A percentile compares a stretch with the other conserved stretches of the same genome.
These are phyloP conservation scores for Dothideomycetes sp. DNA, from an alignment of 2,329 filamentous ascomycete species.

Conservation along the genomic window DNA sequence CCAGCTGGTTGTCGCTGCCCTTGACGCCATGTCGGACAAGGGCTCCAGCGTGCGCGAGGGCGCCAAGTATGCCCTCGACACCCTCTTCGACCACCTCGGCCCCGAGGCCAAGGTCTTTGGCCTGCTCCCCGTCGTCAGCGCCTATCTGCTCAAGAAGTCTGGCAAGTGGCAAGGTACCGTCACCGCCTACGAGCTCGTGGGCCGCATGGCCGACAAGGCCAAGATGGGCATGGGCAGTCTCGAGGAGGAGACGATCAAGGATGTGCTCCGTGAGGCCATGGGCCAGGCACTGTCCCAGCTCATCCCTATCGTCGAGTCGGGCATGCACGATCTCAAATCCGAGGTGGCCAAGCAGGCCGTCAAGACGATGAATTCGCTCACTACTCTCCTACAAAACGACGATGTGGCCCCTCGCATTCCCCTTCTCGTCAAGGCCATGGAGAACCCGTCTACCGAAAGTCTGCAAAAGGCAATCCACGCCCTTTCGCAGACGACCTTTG, in stretches of 20 bases:
- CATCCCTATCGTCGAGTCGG: conserved; percentile 81
- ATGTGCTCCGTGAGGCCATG: conserved; percentile 82
- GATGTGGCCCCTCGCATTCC: conserved; percentile 89
- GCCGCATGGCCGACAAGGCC: conserved; percentile 90
- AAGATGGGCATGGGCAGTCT: conserved; percentile 74
- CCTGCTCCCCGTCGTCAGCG: conserved; percentile 62
- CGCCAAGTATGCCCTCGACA: conserved; percentile 87
- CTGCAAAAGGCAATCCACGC: conserved; percentile 95
- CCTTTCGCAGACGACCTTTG: conserved; percentile 95
- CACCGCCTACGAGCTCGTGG: conserved; percentile 71
- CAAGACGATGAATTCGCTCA: conserved; percentile 84
- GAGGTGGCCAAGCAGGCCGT: conserved; percentile 82
- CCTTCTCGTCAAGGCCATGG: conserved; percentile 86
- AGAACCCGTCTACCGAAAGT: conserved; percentile 78
- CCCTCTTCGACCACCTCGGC: conserved; percentile 67
- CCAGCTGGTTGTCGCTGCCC: conserved; percentile 57
- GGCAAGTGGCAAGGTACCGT: conserved; percentile 98
- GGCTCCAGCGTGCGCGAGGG: conserved; percentile 78
- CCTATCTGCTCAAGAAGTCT: conserved; percentile 70
- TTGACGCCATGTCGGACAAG: conserved; percentile 87
- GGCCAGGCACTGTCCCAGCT: conserved; percentile 74
- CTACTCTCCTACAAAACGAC: conserved; percentile 86
- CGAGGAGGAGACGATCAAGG: conserved; percentile 79
- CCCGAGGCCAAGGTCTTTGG: conserved; percentile 75
- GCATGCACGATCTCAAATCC: conserved; percentile 92